Base-by-base conservation (phyloP, 1,139 yeast genomes). In the Yamadazyma atlantica region DNA sequence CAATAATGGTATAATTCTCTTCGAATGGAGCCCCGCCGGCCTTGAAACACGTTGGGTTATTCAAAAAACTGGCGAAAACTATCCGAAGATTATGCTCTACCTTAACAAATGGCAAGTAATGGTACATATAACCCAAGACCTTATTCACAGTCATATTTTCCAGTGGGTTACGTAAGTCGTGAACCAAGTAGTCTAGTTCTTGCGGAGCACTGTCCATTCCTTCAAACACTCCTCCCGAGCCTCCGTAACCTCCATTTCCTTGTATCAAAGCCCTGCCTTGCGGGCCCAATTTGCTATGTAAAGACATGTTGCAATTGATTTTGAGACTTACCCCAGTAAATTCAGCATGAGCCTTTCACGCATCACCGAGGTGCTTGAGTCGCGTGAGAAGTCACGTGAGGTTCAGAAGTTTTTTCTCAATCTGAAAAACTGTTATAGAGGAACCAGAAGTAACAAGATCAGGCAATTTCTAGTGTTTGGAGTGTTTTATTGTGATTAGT, bases 71-170 rank as follows among this genome's bases (percentile, higher is more conserved):
- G 13, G 71, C 62, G 2, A 81, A 54, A 4, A 84, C 54, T 4
- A 82, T 53, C 28, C 72, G 60, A 24, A 85, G 58, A 51, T 85
- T 84, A 39, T 66, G 69, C 38, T 73, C 79, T 38, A 75, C 73
- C 51, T 80, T 81, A 32, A 85, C 64, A 28, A 69, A 73, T 1
- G 92, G 89, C 27, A 82, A 58, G 51, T 80, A 80, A 50, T 80
- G 78, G 33, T 73, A 80, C 9, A 79, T 48, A 48, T 78, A 76
- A 1, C 85, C 80, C 28, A 81, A 54, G 2, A 73, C 48, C 37
- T 69, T 64, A 25, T 56, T 48, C 3, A 68, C 57, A 0, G 71
- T 57, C 3, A 66, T 52, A 11, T 55, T 56, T 3, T 61, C 49
- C 13, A 51, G 51, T 0, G 80, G 79, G 40, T 60, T 55, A 21